A percentile compares a stretch with the other conserved stretches of the same genome.
Evolutionary conservation across 163 green algal species (phyloP).

Genomic region (Chlamydomonas reinhardtii): DNA sequence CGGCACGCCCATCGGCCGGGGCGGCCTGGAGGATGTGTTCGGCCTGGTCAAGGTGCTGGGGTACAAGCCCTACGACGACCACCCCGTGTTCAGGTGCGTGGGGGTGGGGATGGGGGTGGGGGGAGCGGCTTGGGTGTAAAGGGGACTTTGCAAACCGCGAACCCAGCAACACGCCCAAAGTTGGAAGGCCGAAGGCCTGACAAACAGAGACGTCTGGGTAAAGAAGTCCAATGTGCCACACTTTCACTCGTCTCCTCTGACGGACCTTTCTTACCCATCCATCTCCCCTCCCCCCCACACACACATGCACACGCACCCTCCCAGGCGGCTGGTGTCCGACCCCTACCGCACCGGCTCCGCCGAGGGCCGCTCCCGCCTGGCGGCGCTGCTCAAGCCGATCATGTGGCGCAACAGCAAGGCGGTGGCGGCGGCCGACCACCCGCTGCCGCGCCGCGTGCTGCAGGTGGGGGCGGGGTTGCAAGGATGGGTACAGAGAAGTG

Average conservation of each 20-base stretch:
- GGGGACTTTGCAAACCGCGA: too few relatives aligned
- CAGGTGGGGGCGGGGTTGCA: not conserved
- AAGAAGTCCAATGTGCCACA: too few relatives aligned
- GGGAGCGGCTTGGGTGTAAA: too few relatives aligned
- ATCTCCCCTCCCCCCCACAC: too few relatives aligned
- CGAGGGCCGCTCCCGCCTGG: constrained; percentile 55
- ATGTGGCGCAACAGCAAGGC: constrained; percentile 86
- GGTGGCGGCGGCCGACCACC: constrained; percentile 65
- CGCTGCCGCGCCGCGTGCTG: constrained; percentile 73
- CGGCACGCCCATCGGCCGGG: constrained; percentile 76
- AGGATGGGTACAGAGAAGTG: too few relatives aligned
- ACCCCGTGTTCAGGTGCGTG: constrained; percentile 33
- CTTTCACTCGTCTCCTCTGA: too few relatives aligned
- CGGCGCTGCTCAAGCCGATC: constrained; percentile 70
- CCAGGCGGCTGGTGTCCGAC: constrained; percentile 45
- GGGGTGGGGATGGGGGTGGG: too few relatives aligned
- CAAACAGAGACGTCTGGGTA: too few relatives aligned
- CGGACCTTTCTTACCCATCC: too few relatives aligned
- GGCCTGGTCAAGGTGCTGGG: constrained; percentile 66
- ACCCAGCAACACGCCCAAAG: too few relatives aligned
- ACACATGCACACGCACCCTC: too few relatives aligned
- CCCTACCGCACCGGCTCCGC: constrained; percentile 43
- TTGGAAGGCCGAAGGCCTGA: too few relatives aligned
- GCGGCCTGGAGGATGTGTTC: constrained; percentile 74
- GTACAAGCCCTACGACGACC: constrained; percentile 63